phyloP scores from a whole-genome alignment of 139 green algal species.

The Penium margaritaceum region DNA sequence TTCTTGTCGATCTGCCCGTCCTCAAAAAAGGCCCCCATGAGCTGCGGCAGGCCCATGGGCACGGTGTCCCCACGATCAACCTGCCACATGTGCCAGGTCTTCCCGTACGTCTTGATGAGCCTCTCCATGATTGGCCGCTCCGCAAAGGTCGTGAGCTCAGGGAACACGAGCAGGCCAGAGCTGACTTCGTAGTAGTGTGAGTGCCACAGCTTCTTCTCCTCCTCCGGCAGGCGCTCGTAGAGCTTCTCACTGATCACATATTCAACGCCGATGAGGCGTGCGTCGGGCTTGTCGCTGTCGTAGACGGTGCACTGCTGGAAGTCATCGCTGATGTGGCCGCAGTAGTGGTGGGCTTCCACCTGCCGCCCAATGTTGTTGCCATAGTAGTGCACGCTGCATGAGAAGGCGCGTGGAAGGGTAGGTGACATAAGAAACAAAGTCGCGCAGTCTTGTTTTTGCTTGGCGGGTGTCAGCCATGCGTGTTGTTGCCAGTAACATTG shows the following conservation, averaged over 20 bases:
- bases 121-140: slow-evolving; percentile 28
- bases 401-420: background rate
- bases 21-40: slow-evolving; percentile 33
- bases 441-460: no score
- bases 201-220: slow-evolving; percentile 73
- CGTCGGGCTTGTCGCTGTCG: slow-evolving; percentile 48
- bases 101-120: slow-evolving; percentile 48
- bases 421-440: no score
- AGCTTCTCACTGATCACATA: slow-evolving; percentile 66
- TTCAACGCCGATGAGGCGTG: slow-evolving; percentile 64
- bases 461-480: no score
- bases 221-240: slow-evolving; percentile 59
- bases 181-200: slow-evolving; percentile 67
- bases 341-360: slow-evolving; percentile 69
- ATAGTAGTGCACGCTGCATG: slow-evolving; percentile 41
- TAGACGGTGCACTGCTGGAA: slow-evolving; percentile 68
- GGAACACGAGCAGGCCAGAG: slow-evolving; percentile 20
- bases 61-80: slow-evolving; percentile 62
- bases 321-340: slow-evolving; percentile 57
- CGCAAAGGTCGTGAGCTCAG: slow-evolving; percentile 8
- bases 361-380: slow-evolving; percentile 45
- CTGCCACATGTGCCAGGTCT: slow-evolving; percentile 68
- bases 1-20: slow-evolving; percentile 39
- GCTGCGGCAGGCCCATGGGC: slow-evolving; percentile 52
- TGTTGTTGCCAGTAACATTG: no score